phyloP scores from a whole-genome alignment of 1,284 basidiomycete genomes.

The Volvariella surrecta region DNA sequence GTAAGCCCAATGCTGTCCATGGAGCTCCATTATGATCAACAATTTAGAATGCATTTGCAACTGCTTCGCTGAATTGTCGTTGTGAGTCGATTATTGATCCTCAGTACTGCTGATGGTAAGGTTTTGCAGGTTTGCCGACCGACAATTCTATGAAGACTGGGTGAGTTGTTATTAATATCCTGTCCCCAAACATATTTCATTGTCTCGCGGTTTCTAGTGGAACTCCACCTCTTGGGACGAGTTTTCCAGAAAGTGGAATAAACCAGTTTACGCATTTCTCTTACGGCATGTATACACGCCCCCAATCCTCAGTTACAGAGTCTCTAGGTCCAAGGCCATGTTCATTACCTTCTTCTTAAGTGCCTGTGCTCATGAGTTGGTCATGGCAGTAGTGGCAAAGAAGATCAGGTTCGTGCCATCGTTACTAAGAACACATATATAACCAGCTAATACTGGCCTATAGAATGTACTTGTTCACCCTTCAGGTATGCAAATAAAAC shows the following conservation, averaged over 20 bases:
- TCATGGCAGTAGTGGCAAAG: conserved; percentile 93
- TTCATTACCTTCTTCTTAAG: conserved; percentile 88
- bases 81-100: conserved; percentile 38
- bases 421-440: conserved; percentile 3
- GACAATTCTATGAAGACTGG: conserved; percentile 97
- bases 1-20: conserved; percentile 16
- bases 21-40: not conserved
- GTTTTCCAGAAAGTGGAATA: conserved; percentile 96
- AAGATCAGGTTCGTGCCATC: conserved; percentile 75
- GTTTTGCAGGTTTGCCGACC: conserved; percentile 82
- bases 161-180: conserved; percentile 29
- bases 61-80: conserved; percentile 87
- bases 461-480: conserved; percentile 69
- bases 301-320: conserved; percentile 68
- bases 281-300: conserved; percentile 92
- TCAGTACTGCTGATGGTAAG: conserved; percentile 5
- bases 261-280: conserved; percentile 86
- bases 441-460: not conserved
- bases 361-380: conserved; percentile 86
- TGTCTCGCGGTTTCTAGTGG: conserved; percentile 43
- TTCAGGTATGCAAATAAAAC: conserved; percentile 32
- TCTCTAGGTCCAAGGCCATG: conserved; percentile 77
- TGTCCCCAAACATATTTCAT: too few species aligned
- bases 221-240: conserved; percentile 96
- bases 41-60: conserved; percentile 87